Evolutionary conservation across 352 stramenopile species (phyloP).

Genomic region (Pythium utonaiense): DNA sequence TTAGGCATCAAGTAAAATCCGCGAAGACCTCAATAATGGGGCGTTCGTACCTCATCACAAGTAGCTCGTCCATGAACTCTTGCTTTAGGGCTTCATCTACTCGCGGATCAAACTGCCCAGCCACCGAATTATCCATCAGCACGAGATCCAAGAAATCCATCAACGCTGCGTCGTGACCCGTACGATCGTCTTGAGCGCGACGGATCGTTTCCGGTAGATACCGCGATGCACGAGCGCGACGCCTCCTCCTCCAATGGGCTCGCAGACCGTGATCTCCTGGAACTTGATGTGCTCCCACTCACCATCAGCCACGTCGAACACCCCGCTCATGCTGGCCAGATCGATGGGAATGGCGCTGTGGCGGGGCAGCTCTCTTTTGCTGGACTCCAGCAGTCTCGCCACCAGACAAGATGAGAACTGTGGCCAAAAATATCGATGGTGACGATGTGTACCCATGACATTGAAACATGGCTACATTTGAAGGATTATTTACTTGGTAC

Average conservation of each 20-base stretch:
- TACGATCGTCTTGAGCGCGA: slow-evolving; percentile 90
- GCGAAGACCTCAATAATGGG: background rate
- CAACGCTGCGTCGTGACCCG: too few species aligned
- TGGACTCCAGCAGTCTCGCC: too few species aligned
- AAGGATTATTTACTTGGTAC: background rate
- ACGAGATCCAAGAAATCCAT: background rate
- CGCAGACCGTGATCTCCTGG: slow-evolving; percentile 72
- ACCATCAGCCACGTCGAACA: background rate
- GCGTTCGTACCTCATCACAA: slow-evolving; percentile 76
- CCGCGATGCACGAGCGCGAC: slow-evolving; percentile 88
- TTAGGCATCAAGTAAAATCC: background rate
- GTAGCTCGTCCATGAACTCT: slow-evolving; percentile 93
- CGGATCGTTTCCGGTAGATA: slow-evolving; percentile 57
- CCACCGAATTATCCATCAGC: background rate
- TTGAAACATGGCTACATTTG: background rate
- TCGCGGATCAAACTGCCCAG: slow-evolving; percentile 76
- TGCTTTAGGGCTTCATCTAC: slow-evolving; percentile 83
- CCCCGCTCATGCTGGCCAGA: background rate
- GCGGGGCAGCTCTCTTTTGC: too few species aligned
- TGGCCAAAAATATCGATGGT: background rate
- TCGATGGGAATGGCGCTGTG: too few species aligned
- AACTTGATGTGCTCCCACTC: slow-evolving; percentile 79
- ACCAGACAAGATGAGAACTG: background rate
- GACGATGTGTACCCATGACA: background rate
- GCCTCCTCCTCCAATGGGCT: slow-evolving; percentile 86